These are phyloP conservation scores for Malus asiatica DNA, from an alignment of 306 rosid genomes.

Conservation along the genomic window DNA sequence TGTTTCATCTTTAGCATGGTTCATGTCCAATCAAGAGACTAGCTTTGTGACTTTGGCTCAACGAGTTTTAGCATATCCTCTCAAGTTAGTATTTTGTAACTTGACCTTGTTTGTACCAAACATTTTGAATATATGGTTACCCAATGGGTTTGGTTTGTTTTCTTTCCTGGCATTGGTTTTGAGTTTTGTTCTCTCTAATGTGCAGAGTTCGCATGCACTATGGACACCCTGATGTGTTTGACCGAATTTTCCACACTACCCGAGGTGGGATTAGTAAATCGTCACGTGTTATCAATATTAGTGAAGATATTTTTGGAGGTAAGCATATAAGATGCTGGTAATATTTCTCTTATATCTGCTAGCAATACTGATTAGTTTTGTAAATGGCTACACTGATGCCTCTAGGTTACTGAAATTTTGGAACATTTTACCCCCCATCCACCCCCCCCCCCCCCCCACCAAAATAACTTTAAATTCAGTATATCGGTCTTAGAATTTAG, in stretches of 20 bases:
- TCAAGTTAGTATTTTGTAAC: conserved; percentile 58
- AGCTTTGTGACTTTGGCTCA: conserved; percentile 97
- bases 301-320: conserved; percentile 97
- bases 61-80: conserved; percentile 84
- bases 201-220: conserved; percentile 99
- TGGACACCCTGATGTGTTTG: conserved; percentile 98
- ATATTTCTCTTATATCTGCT: background rate
- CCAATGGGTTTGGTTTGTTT: background rate
- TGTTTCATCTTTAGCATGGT: conserved; percentile 97
- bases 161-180: background rate
- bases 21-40: conserved; percentile 99
- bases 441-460: too few species aligned
- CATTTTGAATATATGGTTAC: background rate
- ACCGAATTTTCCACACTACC: conserved; percentile 84
- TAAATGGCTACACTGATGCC: background rate
- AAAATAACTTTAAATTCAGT: too few species aligned
- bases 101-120: background rate
- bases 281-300: conserved; percentile 89
- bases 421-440: background rate
- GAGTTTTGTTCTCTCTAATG: background rate
- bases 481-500: too few species aligned
- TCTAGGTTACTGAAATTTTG: background rate
- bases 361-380: background rate
- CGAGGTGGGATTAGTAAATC: conserved; percentile 98
- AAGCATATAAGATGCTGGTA: conserved; percentile 2